These are phyloP conservation scores for Didymella segeticola DNA, from an alignment of 2,329 filamentous ascomycete genomes.

Conservation along the genomic window DNA sequence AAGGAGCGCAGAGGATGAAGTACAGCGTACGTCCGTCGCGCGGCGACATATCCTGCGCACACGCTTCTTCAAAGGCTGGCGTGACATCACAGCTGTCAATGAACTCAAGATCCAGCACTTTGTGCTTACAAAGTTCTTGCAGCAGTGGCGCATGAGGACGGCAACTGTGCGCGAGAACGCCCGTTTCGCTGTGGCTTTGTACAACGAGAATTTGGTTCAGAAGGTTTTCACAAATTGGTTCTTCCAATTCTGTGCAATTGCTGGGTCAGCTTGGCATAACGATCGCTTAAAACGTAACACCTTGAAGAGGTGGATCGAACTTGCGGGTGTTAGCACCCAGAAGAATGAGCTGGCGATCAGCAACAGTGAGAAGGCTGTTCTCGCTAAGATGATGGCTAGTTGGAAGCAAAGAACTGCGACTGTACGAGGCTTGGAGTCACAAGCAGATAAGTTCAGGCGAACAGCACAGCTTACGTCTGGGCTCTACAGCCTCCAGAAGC, in stretches of 20 bases:
- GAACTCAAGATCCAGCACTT: slow-evolving; percentile 61
- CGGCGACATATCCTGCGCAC: slow-evolving; percentile 73
- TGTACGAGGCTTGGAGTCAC: slow-evolving; percentile 40
- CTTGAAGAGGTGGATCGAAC: slow-evolving; percentile 39
- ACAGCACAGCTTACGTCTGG: slow-evolving; percentile 29
- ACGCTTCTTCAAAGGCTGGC: slow-evolving; percentile 74
- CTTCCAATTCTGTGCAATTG: slow-evolving; percentile 45
- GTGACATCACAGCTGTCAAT: slow-evolving; percentile 68
- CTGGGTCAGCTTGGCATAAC: slow-evolving; percentile 44
- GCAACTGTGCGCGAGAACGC: slow-evolving; percentile 47
- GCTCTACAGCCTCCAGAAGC: slow-evolving; percentile 41
- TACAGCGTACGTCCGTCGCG: slow-evolving; percentile 70
- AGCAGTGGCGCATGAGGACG: slow-evolving; percentile 58
- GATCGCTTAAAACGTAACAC: slow-evolving; percentile 33
- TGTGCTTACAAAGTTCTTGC: slow-evolving; percentile 61
- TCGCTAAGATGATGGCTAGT: slow-evolving; percentile 33
- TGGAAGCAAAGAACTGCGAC: slow-evolving; percentile 30
- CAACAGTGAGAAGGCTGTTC: slow-evolving; percentile 29
- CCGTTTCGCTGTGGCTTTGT: slow-evolving; percentile 36
- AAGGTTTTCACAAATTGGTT: slow-evolving; percentile 47
- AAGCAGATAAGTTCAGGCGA: slow-evolving; percentile 45
- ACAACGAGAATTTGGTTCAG: slow-evolving; percentile 43
- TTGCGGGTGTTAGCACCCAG: slow-evolving; percentile 34
- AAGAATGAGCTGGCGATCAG: slow-evolving; percentile 32
- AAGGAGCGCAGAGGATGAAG: slow-evolving; percentile 67